A percentile compares a stretch with the other conserved stretches of the same genome.
These are phyloP conservation scores for Pseudozyma sp. DNA, from an alignment of 1,284 basidiomycete species.

Conservation along the genomic window DNA sequence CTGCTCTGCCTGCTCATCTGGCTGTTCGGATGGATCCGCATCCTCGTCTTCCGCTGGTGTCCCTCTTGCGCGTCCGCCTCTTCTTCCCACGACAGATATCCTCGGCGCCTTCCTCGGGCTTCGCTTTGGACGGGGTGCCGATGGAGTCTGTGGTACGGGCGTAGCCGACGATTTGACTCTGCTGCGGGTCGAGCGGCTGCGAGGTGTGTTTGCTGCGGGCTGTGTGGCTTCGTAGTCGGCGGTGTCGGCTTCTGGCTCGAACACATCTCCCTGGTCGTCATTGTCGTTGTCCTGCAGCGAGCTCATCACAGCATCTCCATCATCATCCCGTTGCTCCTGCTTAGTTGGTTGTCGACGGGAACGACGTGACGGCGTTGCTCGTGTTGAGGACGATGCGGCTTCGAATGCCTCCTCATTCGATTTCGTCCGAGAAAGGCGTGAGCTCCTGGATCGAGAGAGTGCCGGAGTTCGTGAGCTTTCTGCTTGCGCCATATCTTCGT, in stretches of 20 bases:
- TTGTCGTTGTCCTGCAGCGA: constrained; percentile 8
- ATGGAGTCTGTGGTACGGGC: constrained; percentile 30
- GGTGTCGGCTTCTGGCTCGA: constrained; percentile 10
- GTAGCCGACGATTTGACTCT: constrained; percentile 29
- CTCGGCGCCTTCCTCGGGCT: constrained; percentile 28
- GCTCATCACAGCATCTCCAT: constrained; percentile 22
- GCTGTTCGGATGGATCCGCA: background rate
- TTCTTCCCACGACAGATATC: constrained; percentile 25
- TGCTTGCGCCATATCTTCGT: constrained; percentile 29
- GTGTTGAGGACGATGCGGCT: constrained; percentile 6
- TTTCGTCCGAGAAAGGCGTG: constrained; percentile 23
- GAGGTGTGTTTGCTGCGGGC: constrained; percentile 12
- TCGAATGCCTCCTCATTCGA: constrained; percentile 38
- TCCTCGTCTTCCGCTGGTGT: constrained; percentile 29
- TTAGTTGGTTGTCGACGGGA: constrained; percentile 34
- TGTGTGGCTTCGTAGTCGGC: constrained; percentile 12
- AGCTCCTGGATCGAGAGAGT: constrained; percentile 26
- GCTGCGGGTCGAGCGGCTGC: constrained; percentile 30
- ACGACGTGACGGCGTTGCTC: constrained; percentile 41
- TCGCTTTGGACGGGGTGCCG: constrained; percentile 13
- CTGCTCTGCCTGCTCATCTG: constrained; percentile 26
- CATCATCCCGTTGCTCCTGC: constrained; percentile 15
- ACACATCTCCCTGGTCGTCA: constrained; percentile 9
- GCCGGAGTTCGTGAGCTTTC: constrained; percentile 12
- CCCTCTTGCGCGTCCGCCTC: constrained; percentile 9